Conservation (phyloP, 192 early-diverging fungal species). For the Entomortierella chlamydospora region DNA sequence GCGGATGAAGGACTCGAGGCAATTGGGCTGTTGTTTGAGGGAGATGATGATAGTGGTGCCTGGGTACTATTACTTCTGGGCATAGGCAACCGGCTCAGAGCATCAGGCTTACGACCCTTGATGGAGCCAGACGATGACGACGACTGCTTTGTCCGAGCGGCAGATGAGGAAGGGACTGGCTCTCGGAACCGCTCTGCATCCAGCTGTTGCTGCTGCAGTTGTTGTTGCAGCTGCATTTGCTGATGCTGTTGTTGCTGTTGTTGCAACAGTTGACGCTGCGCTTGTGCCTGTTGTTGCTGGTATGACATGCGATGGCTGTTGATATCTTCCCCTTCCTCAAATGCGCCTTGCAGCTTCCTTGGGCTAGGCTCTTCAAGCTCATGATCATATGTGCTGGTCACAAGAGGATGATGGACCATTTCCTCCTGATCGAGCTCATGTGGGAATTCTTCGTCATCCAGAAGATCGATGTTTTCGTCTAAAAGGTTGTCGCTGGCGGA, state of each 20-base stretch:
- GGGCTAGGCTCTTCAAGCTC: constrained; percentile 42
- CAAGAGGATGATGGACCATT: constrained; percentile 36
- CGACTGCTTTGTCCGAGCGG: constrained; percentile 33
- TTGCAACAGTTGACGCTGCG: constrained; percentile 22
- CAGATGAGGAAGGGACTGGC: constrained; percentile 19
- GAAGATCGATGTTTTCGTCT: constrained; percentile 53
- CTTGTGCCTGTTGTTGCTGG: constrained; percentile 42
- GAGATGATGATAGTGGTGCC: constrained; percentile 14
- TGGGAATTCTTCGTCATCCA: constrained; percentile 53
- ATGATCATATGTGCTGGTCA: constrained; percentile 37
- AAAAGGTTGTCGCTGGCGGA: constrained; percentile 51
- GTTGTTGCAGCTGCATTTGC: constrained; percentile 31
- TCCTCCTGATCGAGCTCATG: constrained; percentile 39
- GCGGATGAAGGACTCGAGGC: constrained; percentile 18
- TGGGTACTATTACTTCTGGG: constrained; percentile 26
- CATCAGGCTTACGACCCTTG: constrained; percentile 42
- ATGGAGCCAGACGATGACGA: constrained; percentile 33
- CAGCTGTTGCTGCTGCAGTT: constrained; percentile 29
- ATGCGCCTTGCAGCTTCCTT: constrained; percentile 32
- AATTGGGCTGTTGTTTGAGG: constrained; percentile 14
- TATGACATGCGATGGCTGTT: constrained; percentile 9
- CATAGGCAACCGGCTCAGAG: constrained; percentile 41
- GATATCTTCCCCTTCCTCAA: constrained; percentile 57
- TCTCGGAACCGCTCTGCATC: constrained; percentile 31
- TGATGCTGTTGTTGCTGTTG: constrained; percentile 49